phyloP scores from a whole-genome alignment of 805 yeast genomes.

The Pichia nanzhaoensis region DNA sequence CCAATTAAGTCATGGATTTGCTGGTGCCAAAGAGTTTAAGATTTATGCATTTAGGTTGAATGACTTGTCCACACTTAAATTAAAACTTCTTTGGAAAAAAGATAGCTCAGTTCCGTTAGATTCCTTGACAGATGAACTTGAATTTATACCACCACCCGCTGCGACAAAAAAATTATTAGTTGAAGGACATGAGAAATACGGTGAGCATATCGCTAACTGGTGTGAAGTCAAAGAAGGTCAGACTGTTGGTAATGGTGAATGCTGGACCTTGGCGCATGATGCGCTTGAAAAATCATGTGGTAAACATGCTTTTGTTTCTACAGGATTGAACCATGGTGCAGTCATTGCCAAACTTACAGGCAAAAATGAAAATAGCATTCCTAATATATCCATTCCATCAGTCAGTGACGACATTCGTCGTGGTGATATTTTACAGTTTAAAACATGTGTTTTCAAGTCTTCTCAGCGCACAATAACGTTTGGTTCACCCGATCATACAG shows the following conservation, averaged over 20 bases:
- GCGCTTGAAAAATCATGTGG: conserved; percentile 51
- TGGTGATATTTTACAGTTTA: conserved; percentile 53
- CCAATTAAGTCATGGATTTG: conserved; percentile 26
- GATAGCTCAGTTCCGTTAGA: conserved; percentile 18
- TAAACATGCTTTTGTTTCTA: conserved; percentile 47
- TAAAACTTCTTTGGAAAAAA: conserved; percentile 37
- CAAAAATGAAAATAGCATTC: conserved; percentile 9
- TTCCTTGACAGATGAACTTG: conserved; percentile 26
- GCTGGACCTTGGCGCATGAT: conserved; percentile 55
- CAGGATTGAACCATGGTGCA: conserved; percentile 42
- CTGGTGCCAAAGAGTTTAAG: conserved; percentile 26
- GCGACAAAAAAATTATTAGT: conserved; percentile 31
- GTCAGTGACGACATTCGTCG: conserved; percentile 38
- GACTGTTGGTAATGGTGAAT: conserved; percentile 49
- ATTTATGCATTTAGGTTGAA: conserved; percentile 32
- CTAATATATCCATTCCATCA: conserved; percentile 17
- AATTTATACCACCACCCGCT: conserved; percentile 39
- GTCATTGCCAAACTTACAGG: conserved; percentile 21
- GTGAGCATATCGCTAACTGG: conserved; percentile 52
- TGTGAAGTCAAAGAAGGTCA: conserved; percentile 41
- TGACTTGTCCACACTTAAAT: conserved; percentile 36
- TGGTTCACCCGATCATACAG: conserved; percentile 53
- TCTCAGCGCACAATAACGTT: conserved; percentile 30
- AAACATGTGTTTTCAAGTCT: conserved; percentile 34
- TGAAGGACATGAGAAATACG: conserved; percentile 33